Conservation (phyloP, 805 yeast genomes). For the Myxozyma nipponensis region DNA sequence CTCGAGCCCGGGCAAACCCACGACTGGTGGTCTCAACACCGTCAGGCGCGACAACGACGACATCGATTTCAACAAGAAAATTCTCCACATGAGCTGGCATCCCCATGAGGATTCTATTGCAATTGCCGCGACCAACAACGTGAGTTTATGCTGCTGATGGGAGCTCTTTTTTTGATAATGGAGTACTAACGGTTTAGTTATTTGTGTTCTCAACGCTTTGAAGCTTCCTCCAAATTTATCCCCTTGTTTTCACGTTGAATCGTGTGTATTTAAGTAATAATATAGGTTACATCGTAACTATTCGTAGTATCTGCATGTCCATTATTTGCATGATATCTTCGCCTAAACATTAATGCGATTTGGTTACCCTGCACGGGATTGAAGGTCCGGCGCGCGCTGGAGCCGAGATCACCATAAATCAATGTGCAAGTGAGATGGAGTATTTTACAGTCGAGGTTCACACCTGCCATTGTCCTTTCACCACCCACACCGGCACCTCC, state of each 20-base stretch:
- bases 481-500: too few species aligned
- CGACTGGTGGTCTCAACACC: slow-evolving; percentile 43
- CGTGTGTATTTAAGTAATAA: background rate
- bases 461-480: too few species aligned
- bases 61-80: slow-evolving; percentile 91
- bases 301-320: too few species aligned
- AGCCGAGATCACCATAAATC: too few species aligned
- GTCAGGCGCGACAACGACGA: slow-evolving; percentile 62
- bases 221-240: background rate
- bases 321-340: too few species aligned
- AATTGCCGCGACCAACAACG: slow-evolving; percentile 95
- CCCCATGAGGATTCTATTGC: slow-evolving; percentile 96
- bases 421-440: too few species aligned
- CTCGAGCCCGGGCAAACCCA: slow-evolving; percentile 32
- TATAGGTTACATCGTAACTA: too few species aligned
- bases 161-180: background rate
- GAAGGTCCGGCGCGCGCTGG: too few species aligned
- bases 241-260: background rate
- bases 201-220: slow-evolving; percentile 40
- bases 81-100: slow-evolving; percentile 96
- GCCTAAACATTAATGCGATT: too few species aligned
- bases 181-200: slow-evolving; percentile 22
- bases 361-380: too few species aligned
- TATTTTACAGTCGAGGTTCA: too few species aligned
- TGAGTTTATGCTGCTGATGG: slow-evolving; percentile 34